These are phyloP conservation scores for Carex myosuroides DNA, from an alignment of 176 grass and related monocot genomes.

Conservation along the genomic window DNA sequence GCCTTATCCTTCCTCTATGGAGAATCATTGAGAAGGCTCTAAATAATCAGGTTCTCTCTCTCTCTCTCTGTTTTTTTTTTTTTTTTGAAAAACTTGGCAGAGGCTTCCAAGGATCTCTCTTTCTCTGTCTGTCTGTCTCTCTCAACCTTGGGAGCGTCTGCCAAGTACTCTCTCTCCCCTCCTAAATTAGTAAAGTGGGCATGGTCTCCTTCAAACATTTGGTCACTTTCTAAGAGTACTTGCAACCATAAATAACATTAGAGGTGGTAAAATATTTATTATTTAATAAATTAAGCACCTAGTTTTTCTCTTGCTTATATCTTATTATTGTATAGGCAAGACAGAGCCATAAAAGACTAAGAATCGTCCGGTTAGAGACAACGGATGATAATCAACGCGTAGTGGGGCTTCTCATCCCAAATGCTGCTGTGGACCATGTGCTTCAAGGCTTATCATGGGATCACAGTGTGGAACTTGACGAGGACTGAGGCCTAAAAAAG, in stretches of 20 bases:
- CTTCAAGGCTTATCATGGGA: slow-evolving; percentile 65
- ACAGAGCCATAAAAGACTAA: slow-evolving; percentile 67
- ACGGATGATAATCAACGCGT: slow-evolving; percentile 55
- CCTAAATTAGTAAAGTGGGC: neutral
- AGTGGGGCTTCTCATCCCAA: slow-evolving; percentile 79
- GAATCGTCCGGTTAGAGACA: slow-evolving; percentile 78
- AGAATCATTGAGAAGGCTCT: slow-evolving; percentile 82
- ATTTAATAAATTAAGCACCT: slow-evolving; percentile 18
- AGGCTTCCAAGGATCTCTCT: slow-evolving; percentile 34
- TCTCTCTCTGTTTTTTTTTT: neutral
- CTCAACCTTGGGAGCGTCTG: neutral
- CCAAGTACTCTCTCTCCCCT: neutral
- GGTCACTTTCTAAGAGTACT: neutral
- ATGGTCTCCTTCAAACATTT: neutral
- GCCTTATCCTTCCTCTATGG: slow-evolving; percentile 98
- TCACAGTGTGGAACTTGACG: neutral
- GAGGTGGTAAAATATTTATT: neutral
- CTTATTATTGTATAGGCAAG: slow-evolving; percentile 50
- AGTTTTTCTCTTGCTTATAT: slow-evolving; percentile 18
- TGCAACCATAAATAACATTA: neutral
- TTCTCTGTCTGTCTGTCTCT: neutral
- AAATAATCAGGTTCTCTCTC: slow-evolving; percentile 66
- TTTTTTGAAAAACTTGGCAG: too few species aligned
- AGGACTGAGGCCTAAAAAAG: neutral
- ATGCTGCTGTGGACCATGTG: slow-evolving; percentile 83